phyloP scores from a whole-genome alignment of 202 grass and related monocot genomes.

The Musa balbisiana region DNA sequence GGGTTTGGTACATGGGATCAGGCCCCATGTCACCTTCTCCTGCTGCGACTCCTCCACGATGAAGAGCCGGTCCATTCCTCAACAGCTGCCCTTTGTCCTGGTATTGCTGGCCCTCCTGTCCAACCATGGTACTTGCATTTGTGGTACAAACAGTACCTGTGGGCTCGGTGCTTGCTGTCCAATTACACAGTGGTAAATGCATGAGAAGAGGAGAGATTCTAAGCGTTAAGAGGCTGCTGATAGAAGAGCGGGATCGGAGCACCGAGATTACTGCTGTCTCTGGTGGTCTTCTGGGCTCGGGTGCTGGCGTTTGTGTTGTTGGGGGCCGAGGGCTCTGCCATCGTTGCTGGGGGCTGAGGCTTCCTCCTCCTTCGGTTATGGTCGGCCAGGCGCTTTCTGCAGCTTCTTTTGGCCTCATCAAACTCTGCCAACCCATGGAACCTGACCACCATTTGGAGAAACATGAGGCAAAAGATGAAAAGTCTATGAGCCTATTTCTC shows the following conservation, averaged over 20 bases:
- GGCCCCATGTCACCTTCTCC: conserved; percentile 1
- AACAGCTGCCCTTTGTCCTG: background rate
- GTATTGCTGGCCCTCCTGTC: background rate
- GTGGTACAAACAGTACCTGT: background rate
- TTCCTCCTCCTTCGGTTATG: conserved; percentile 31
- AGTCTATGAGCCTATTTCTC: background rate
- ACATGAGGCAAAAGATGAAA: background rate
- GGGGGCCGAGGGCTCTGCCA: background rate
- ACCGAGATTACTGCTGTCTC: conserved; percentile 4
- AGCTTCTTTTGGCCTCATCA: conserved; percentile 27
- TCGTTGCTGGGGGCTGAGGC: background rate
- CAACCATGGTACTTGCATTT: background rate
- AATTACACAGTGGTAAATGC: background rate
- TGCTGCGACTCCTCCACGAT: background rate
- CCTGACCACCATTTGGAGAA: conserved; percentile 7
- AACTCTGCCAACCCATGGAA: conserved; percentile 24
- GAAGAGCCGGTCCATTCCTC: conserved; percentile 2
- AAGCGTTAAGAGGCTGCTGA: background rate
- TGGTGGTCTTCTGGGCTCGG: background rate
- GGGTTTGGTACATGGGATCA: conserved; percentile 2
- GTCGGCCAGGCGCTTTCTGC: conserved; percentile 26
- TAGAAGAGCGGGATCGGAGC: too few species aligned
- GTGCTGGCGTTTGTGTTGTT: background rate
- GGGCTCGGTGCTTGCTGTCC: background rate
- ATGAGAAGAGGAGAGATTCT: background rate